Evolutionary conservation across 2,329 filamentous ascomycete genomes (phyloP).

Genomic region (Colletotrichum plurivorum): DNA sequence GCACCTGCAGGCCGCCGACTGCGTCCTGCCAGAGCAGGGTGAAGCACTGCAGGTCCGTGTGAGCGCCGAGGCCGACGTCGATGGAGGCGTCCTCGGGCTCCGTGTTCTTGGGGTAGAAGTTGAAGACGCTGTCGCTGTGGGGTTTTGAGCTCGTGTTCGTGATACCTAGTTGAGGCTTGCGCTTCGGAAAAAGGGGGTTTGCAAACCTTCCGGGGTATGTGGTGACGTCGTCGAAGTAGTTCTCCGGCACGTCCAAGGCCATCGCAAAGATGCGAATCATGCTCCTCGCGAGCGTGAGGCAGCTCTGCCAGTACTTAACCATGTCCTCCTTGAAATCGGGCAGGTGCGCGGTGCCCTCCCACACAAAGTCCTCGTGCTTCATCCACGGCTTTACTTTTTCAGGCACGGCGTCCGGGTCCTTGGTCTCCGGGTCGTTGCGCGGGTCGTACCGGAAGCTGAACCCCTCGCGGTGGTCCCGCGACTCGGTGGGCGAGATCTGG

Average conservation of each 20-base stretch:
- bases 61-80: slow-evolving; percentile 61
- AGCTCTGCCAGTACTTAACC: slow-evolving; percentile 40
- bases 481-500: slow-evolving; percentile 49
- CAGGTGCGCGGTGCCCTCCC: slow-evolving; percentile 41
- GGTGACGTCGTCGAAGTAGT: slow-evolving; percentile 42
- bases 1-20: slow-evolving; percentile 58
- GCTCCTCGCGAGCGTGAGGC: slow-evolving; percentile 44
- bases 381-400: slow-evolving; percentile 38
- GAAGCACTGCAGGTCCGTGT: slow-evolving; percentile 62
- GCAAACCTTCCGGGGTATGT: slow-evolving; percentile 40
- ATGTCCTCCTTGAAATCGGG: slow-evolving; percentile 39
- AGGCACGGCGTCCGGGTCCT: slow-evolving; percentile 44
- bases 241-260: slow-evolving; percentile 42
- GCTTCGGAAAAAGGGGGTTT: not conserved
- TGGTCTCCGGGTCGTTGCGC: slow-evolving; percentile 57
- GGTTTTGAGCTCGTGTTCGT: not conserved
- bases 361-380: slow-evolving; percentile 41
- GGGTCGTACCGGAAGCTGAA: slow-evolving; percentile 56
- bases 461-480: slow-evolving; percentile 48
- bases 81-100: slow-evolving; percentile 45
- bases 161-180: too few species aligned
- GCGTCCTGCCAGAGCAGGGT: slow-evolving; percentile 65
- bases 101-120: slow-evolving; percentile 59
- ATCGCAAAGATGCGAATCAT: slow-evolving; percentile 44
- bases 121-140: slow-evolving; percentile 50